Base-by-base conservation (phyloP, 2,329 filamentous ascomycete species). In the Diaporthe citri region DNA sequence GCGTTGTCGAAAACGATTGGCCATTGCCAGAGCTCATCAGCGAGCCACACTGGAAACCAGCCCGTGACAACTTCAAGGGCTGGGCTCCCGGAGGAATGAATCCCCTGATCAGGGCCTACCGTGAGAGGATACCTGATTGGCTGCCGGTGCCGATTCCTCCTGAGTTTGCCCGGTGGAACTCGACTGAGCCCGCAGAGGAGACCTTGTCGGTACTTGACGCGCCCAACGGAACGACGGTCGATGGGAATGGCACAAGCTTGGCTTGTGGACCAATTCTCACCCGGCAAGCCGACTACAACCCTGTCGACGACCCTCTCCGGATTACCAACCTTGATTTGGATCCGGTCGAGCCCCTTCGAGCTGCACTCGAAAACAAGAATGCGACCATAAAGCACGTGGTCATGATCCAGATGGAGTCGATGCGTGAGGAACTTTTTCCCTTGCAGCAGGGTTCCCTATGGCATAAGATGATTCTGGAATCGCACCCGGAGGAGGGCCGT, bases 371-470 rank as follows among this genome's bases (percentile, higher is more conserved):
- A 10, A 77, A 79, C 1, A 77, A 71, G 5, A 72, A 72, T 17
- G 79, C 86, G 9, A 81, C 82, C 13, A 84, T 87, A 72, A 85
- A 85, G 64, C 85, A 87, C 73, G 80, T 87, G 6, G 78, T 87
- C 17, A 76, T 87, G n/a, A 72, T 87, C 2, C 82, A 85, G n/a
- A 79, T 87, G 2, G 86, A 87, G 72, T 87, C 85, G 57, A 87
- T 85, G 0, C 82, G 86, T 28, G 84, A 84, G 4, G 86, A 87
- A 67, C 82, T 87, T 4, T 87, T 87, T 36, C 86, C 86, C 0
- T 77, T 87, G 36, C 86, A 86, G 51, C 84, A 84, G 73, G 79
- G 82, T 1, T 84, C 83, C 7, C 75, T 84, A 48, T 83, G 86
- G 25, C 84, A 82, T 76, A 79, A 84, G 6, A 82, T 82, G 1